phyloP scores from a whole-genome alignment of 345 rosid species.

The Corchorus olitorius region DNA sequence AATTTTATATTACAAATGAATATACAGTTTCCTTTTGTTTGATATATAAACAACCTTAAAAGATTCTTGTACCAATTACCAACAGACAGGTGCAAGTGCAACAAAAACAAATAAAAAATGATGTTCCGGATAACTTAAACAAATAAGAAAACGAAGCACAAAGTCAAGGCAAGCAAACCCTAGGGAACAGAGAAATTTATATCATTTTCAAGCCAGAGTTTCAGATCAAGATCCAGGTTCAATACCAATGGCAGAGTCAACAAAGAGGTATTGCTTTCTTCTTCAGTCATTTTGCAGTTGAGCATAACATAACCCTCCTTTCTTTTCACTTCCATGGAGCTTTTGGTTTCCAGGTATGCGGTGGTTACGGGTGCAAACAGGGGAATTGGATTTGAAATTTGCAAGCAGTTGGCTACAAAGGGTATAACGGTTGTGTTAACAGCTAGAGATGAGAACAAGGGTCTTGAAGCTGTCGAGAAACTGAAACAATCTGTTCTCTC shows the following conservation, averaged over 20 bases:
- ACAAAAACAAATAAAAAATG: too few species aligned
- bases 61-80: too few species aligned
- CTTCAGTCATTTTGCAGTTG: neutral
- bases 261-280: slow-evolving; percentile 5
- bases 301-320: neutral
- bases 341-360: slow-evolving; percentile 24
- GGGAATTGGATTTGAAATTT: slow-evolving; percentile 42
- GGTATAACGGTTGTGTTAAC: slow-evolving; percentile 36
- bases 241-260: slow-evolving; percentile 2
- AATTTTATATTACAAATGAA: too few species aligned
- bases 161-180: too few species aligned
- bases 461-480: slow-evolving; percentile 36
- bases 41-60: too few species aligned
- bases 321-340: neutral
- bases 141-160: too few species aligned
- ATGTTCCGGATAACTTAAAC: too few species aligned
- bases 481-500: slow-evolving; percentile 18
- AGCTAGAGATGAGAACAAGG: slow-evolving; percentile 35
- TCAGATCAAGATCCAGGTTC: neutral
- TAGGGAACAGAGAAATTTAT: too few species aligned
- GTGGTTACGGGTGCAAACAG: slow-evolving; percentile 38
- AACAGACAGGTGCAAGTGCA: too few species aligned
- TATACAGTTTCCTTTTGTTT: too few species aligned
- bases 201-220: neutral
- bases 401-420: slow-evolving; percentile 29